Percentiles rank a stretch among this genome's conserved stretches.
phyloP scores from a whole-genome alignment of 1,139 yeast genomes.

The Lodderomyces metapsilosis region DNA sequence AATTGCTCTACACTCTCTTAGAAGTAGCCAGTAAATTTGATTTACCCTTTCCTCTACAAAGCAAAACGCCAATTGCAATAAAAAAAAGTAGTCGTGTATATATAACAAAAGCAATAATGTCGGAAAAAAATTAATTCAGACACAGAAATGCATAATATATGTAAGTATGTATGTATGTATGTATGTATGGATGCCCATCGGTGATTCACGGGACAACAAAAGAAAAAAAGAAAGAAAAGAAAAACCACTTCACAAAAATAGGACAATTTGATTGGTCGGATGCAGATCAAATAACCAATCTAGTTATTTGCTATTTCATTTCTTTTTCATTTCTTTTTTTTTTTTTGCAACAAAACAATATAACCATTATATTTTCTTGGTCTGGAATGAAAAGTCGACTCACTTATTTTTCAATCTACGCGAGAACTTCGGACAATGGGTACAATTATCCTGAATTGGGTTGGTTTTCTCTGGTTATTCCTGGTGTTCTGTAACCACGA shows the following conservation, averaged over 20 bases:
- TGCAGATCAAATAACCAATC: neutral
- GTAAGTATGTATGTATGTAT: neutral
- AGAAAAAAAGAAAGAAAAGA: neutral
- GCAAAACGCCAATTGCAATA: too few species aligned
- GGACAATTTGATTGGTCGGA: constrained; percentile 3
- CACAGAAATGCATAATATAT: neutral
- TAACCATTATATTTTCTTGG: too few species aligned
- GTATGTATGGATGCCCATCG: constrained; percentile 4
- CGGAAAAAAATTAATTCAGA: neutral
- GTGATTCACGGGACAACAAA: constrained; percentile 4
- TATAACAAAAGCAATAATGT: neutral
- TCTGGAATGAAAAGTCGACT: too few species aligned
- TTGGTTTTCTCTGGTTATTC: neutral
- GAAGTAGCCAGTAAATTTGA: too few species aligned
- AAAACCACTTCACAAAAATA: neutral
- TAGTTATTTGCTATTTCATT: neutral
- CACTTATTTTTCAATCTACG: too few species aligned
- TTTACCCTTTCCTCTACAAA: too few species aligned
- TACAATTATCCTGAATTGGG: too few species aligned
- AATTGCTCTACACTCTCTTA: too few species aligned
- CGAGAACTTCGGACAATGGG: too few species aligned
- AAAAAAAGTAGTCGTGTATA: constrained; percentile 1
- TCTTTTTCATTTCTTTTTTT: neutral
- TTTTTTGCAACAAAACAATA: constrained; percentile 6
- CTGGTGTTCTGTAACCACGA: neutral